Conservation (phyloP, 1,284 basidiomycete genomes). For the Sutorius eximius region DNA sequence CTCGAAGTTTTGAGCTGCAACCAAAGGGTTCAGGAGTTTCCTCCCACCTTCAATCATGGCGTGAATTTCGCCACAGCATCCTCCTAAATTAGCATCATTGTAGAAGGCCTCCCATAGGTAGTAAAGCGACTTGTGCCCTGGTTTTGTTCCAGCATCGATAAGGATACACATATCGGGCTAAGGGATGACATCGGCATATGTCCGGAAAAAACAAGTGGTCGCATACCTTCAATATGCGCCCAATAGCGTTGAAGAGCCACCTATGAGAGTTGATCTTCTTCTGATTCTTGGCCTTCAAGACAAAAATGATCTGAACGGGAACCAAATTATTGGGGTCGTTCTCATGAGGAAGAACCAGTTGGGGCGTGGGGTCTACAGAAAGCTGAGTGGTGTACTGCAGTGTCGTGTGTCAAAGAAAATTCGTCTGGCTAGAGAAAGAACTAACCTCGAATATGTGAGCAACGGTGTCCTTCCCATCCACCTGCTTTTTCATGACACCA, state of each 20-base stretch:
- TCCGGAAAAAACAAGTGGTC: slow-evolving; percentile 8
- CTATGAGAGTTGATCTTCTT: slow-evolving; percentile 98
- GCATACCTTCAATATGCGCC: slow-evolving; percentile 70
- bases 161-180: slow-evolving; percentile 90
- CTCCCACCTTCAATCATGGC: slow-evolving; percentile 92
- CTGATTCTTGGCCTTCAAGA: slow-evolving; percentile 95
- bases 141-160: slow-evolving; percentile 94
- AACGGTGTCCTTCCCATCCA: slow-evolving; percentile 91
- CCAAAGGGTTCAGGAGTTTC: slow-evolving; percentile 91
- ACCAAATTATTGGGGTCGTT: slow-evolving; percentile 90
- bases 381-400: slow-evolving; percentile 84
- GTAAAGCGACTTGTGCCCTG: slow-evolving; percentile 95
- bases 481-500: slow-evolving; percentile 94
- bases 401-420: slow-evolving; percentile 7
- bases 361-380: slow-evolving; percentile 88
- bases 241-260: slow-evolving; percentile 98
- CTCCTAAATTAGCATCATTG: slow-evolving; percentile 72
- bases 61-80: slow-evolving; percentile 89
- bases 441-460: slow-evolving; percentile 87
- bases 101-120: slow-evolving; percentile 95
- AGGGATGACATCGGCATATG: slow-evolving; percentile 5
- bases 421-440: background rate
- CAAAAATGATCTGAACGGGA: slow-evolving; percentile 94
- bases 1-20: slow-evolving; percentile 97
- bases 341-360: slow-evolving; percentile 86